Base-by-base conservation (phyloP, 2,329 filamentous ascomycete genomes). In the Botrytis medusae region DNA sequence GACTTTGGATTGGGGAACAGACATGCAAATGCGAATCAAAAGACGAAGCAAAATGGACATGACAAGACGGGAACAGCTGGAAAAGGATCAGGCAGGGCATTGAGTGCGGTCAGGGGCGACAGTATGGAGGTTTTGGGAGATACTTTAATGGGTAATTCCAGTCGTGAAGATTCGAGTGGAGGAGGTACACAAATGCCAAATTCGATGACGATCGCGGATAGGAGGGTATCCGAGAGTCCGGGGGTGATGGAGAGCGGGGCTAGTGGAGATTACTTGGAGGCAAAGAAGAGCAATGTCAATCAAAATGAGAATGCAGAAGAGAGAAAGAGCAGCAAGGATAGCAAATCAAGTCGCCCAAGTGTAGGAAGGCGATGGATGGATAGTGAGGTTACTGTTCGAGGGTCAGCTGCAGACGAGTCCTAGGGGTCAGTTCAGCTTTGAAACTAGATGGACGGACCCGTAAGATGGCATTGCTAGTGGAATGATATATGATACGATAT, bases 311-410 rank as follows among this genome's bases (percentile, higher is more conserved):
- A 65, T 75, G 37, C 61, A 48, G 44, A 61, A 74, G 42, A 73
- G 74, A 74, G 70, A 37, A 54, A 76, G 76, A 63, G 74, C 72
- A 65, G 71, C 75, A 67, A 76, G 25, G 62, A 54, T n/a, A 54
- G 61, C 25, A 34, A 46, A 9, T 37, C 44, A 34, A 51, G 32
- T 42, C 69, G 73, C 14, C 69, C 69, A 37, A 69, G 60, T 37
- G 22, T 72, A 3, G 57, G 25, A 25, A 71, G 68, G 40, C 71
- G 54, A 32, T 74, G 72, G 67, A 69, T 48, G 62, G 68, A 73
- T 64, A 73, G 62, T 44, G 34, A 72, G 18, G 18, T 20, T 34
- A 74, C 70, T 40, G 29, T 74, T 42, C 65, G 20, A 18, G 72
- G 72, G 54, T 59, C 57, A 3, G 8, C 44, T 51, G 12, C 32